Evolutionary conservation across 2,329 filamentous ascomycete species (phyloP).

Genomic region (Colletotrichum viniferum): DNA sequence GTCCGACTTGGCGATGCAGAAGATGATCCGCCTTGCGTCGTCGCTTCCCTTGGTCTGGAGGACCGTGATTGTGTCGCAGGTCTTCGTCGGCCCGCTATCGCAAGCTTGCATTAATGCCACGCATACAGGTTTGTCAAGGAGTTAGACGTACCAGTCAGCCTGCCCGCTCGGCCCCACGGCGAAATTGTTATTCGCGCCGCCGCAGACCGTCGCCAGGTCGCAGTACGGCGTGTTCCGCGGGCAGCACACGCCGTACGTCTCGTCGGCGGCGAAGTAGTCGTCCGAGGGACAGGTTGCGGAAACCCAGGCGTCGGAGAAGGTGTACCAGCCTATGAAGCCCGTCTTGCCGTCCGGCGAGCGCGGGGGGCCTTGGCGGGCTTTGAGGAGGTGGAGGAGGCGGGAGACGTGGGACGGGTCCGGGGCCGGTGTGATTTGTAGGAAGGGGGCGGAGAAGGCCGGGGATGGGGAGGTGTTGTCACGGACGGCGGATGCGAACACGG

Average conservation of each 20-base stretch:
- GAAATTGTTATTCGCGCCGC: not conserved
- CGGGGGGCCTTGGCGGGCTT: not conserved
- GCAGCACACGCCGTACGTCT: conserved; percentile 1
- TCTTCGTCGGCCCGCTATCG: not conserved
- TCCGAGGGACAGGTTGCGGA: not conserved
- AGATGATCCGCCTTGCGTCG: conserved; percentile 2
- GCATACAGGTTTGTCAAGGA: not conserved
- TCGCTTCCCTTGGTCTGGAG: not conserved
- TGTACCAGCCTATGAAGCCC: conserved; percentile 9
- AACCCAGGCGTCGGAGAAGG: not conserved
- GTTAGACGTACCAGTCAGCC: not conserved
- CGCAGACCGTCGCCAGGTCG: conserved; percentile 5
- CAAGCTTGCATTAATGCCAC: not conserved
- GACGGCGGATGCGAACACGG: not conserved
- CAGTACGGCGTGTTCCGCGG: not conserved
- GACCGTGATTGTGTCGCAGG: conserved; percentile 4
- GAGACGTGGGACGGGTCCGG: not conserved
- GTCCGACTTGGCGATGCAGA: not conserved
- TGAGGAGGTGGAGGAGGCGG: not conserved
- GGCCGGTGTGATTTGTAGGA: not conserved
- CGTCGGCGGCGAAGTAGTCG: conserved; percentile 10
- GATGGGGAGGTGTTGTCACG: not conserved
- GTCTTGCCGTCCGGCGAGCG: not conserved
- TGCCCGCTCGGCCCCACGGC: not conserved
- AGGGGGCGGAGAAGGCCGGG: not conserved